These are phyloP conservation scores for Macrophomina pseudophaseolina DNA, from an alignment of 2,329 filamentous ascomycete genomes.

Conservation along the genomic window DNA sequence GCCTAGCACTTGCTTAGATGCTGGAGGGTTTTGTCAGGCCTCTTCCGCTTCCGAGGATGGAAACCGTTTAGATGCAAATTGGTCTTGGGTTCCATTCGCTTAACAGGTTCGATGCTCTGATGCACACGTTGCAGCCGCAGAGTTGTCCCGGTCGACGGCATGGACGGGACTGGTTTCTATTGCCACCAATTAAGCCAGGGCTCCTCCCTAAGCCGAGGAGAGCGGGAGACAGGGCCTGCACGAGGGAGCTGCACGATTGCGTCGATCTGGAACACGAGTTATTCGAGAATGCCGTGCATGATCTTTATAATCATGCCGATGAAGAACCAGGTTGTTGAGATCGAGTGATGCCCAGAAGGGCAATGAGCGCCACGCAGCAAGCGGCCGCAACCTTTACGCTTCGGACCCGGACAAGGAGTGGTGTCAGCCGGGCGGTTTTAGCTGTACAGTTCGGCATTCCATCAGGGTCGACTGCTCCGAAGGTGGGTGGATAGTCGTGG, in stretches of 20 bases:
- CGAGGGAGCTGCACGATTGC: neutral
- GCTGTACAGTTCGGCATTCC: neutral
- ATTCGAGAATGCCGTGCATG: neutral
- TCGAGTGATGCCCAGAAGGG: neutral
- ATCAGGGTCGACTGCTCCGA: neutral
- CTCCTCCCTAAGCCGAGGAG: neutral
- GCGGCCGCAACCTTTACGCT: neutral
- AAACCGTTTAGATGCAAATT: neutral
- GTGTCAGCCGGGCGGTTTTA: neutral
- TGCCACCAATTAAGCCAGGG: neutral
- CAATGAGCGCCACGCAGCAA: neutral
- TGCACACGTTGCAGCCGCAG: neutral
- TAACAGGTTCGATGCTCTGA: neutral
- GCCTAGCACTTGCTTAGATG: too few relatives aligned
- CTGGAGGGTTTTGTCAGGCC: neutral
- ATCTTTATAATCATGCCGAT: neutral
- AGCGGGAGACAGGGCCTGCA: neutral
- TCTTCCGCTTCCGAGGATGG: neutral
- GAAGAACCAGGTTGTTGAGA: constrained; percentile 13
- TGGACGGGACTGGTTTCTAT: neutral
- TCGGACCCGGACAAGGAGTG: neutral
- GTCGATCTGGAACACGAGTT: neutral
- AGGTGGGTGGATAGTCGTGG: neutral
- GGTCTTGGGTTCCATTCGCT: constrained; percentile 8
- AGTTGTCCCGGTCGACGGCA: neutral